Base-by-base conservation (phyloP, 228 moss, liverwort and hornwort species). In the Sphagnum magellanicum region DNA sequence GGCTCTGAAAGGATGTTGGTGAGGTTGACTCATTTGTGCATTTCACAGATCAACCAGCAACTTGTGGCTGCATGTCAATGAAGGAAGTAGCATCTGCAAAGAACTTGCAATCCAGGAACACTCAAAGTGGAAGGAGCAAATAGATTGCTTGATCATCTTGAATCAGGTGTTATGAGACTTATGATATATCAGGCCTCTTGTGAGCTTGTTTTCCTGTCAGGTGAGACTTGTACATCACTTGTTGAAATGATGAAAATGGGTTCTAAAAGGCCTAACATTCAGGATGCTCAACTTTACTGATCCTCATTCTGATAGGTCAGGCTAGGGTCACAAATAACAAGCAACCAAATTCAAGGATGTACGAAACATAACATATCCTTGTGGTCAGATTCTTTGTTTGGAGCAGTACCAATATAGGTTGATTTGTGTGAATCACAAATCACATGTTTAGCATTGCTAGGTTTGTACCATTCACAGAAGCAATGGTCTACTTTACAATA, bases 121-220 rank as follows among this genome's bases (percentile, higher is more conserved):
- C 55, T 55, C 2, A 1, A 12, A 12, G 55, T 55, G 8, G 55
- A 72, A 70, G 1, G 79, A 79, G 70, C 74, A 72, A 11, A 16
- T 6, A 17, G 67, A 11, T 8, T 66, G 60, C 65, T 66, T 50
- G 1, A 51, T 51, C 10, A 50, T 53, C 13, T 47, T 66, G 5
- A 60, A 73, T 59, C 60, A 59, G 16, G 60, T 60, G 11, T 82
- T 82, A 74, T 63, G 77, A 46, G 82, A 79, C 49, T 79, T 79
- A 73, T 82, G 82, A 0, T 77, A 82, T 67, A 86, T 86, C 77
- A 68, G 79, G 66, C 82, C 82, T 70, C 86, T 86, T 55, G 82
- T 78, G 65, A 79, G 86, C 75, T 80, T 82, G 69, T 75, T 86
- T 48, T 82, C 86, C 58, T 71, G 79, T 47, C 11, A 60, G 75